Conservation (phyloP, 1,284 basidiomycete genomes). For the Rhizoctonia solani region DNA sequence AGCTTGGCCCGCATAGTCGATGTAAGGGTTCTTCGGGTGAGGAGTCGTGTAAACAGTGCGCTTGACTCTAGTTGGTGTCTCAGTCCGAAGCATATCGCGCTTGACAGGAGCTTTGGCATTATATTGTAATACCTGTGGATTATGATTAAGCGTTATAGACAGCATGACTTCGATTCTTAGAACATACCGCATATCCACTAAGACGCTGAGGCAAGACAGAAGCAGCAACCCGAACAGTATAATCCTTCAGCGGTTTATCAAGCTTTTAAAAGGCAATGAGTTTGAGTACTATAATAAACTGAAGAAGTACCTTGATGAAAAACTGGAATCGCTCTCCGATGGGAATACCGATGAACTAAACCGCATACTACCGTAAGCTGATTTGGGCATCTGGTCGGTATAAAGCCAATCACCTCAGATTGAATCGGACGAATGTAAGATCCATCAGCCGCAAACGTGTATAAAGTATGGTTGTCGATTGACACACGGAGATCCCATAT, state of each 20-base stretch:
- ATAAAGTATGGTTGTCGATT: conserved; percentile 34
- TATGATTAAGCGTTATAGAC: not conserved
- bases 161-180: not conserved
- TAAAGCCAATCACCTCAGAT: too few relatives aligned
- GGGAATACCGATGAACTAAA: conserved; percentile 26
- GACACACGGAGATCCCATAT: conserved; percentile 31
- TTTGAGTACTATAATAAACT: not conserved
- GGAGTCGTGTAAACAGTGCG: conserved; percentile 18
- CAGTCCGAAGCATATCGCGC: not conserved
- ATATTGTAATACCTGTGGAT: conserved; percentile 19
- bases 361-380: not conserved
- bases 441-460: conserved; percentile 35
- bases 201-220: conserved; percentile 29
- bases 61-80: conserved; percentile 4
- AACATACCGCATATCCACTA: conserved; percentile 30
- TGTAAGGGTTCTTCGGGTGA: conserved; percentile 21
- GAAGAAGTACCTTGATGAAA: conserved; percentile 32
- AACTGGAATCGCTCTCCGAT: conserved; percentile 32
- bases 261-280: not conserved
- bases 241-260: conserved; percentile 28
- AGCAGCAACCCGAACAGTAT: conserved; percentile 33
- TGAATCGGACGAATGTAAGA: conserved; percentile 27
- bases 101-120: conserved; percentile 4
- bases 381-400: not conserved
- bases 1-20: conserved; percentile 17